Base-by-base conservation (phyloP, 495 filamentous ascomycete species). In the Jackrogersella multiformis region DNA sequence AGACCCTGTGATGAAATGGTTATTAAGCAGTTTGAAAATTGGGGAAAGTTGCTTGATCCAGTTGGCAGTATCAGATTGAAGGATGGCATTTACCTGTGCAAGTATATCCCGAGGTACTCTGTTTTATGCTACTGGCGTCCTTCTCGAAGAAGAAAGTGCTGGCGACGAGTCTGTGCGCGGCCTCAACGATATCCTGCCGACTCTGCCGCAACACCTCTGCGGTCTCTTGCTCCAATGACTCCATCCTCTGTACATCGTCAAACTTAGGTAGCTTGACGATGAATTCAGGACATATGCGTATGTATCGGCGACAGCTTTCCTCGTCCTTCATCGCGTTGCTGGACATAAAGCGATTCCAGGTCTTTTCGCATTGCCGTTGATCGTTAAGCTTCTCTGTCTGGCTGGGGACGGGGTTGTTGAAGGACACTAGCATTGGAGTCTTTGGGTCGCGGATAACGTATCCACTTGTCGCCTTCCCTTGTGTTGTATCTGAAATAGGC, bases 61-160 rank as follows among this genome's bases (percentile, higher is more conserved):
- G n/a, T n/a, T n/a, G n/a, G n/a, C n/a, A n/a, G n/a, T n/a, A n/a
- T n/a, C n/a, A n/a, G n/a, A n/a, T n/a, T 24, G 12, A 16, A 28
- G 39, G 26, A 20, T 6, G 38, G 18, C 28, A 56, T 46, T 18
- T 67, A 79, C 77, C 77, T 48, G 63, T 68, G 23, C 70, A 77
- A 34, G 42, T 68, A 30, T 61, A 76, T 8, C 61, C 64, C 2
- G 64, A 72, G 34, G 64, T 8, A 2, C 42, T 61, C 30, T 71
- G 73, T 48, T 73, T 73, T 16, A 74, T 65, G 13, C 63, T 66
- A 1, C 56, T 34, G 5, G 56, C 57, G 15, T 74, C 66, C 63
- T 73, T 75, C 51, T 79, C 74, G 38, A 77, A 78, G 67, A 75
- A 79, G 30, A 79, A 79, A 0, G 73, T 75, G 64, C 77, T 79